Conservation (phyloP, 1,284 basidiomycete genomes). For the Anthracocystis walkeri region DNA sequence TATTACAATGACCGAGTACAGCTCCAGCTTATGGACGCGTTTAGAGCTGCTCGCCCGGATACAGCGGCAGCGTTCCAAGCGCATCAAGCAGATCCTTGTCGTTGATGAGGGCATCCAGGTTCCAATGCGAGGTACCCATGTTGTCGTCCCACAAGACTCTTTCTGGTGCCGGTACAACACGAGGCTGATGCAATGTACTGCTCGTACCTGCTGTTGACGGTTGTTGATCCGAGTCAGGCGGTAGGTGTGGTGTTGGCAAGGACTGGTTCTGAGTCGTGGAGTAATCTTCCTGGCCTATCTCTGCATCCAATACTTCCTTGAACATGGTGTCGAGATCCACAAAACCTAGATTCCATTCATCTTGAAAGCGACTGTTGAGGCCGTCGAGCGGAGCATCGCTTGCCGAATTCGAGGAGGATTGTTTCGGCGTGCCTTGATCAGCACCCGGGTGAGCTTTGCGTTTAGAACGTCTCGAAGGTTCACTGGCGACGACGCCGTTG, state of each 20-base stretch:
- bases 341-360: slow-evolving; percentile 1
- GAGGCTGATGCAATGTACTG: too few species aligned
- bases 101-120: slow-evolving; percentile 10
- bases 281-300: not conserved
- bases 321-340: slow-evolving; percentile 10
- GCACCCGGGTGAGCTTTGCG: not conserved
- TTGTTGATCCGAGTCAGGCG: too few species aligned
- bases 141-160: slow-evolving; percentile 2
- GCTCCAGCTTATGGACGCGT: too few species aligned
- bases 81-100: slow-evolving; percentile 12
- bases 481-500: not conserved
- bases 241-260: too few species aligned
- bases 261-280: not conserved
- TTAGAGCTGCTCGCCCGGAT: slow-evolving; percentile 8
- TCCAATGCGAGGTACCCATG: slow-evolving; percentile 9
- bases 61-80: slow-evolving; percentile 5
- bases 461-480: not conserved
- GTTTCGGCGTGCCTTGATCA: not conserved
- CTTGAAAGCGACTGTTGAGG: slow-evolving; percentile 3
- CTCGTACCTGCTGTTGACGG: too few species aligned
- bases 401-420: not conserved
- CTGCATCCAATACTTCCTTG: slow-evolving; percentile 5
- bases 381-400: not conserved
- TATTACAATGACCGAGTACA: too few species aligned
- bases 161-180: not conserved